Evolutionary conservation across 768 basidiomycete genomes (phyloP).

Genomic region (Calvatia gigantea): DNA sequence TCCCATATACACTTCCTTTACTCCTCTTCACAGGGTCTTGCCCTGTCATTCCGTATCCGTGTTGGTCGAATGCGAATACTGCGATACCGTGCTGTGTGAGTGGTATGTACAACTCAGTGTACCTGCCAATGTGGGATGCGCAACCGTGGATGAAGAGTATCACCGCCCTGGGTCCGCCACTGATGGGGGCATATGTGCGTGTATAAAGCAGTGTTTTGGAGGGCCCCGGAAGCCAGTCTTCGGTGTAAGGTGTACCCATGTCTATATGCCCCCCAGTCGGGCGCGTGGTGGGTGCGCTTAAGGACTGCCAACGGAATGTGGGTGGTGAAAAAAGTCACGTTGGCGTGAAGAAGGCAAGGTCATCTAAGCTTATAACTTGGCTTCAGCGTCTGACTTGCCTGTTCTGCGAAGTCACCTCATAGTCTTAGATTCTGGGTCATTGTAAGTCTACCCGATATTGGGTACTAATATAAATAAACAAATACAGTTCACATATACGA

Average conservation of each 20-base stretch:
- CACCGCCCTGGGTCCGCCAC: conserved; percentile 41
- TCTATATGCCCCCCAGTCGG: too few relatives aligned
- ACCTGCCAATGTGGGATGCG: conserved; percentile 69
- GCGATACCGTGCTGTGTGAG: conserved; percentile 52
- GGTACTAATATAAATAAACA: too few relatives aligned
- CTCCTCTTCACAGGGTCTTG: conserved; percentile 54
- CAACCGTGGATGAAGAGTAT: conserved; percentile 79
- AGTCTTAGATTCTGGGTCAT: too few relatives aligned
- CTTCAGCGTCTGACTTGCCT: too few relatives aligned
- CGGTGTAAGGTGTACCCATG: conserved; percentile 30
- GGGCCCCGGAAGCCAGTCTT: conserved; percentile 61
- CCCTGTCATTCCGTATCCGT: conserved; percentile 77
- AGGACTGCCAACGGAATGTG: too few relatives aligned
- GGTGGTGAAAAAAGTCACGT: too few relatives aligned
- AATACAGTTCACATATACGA: too few relatives aligned
- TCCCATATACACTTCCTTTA: conserved; percentile 54
- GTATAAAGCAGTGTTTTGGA: conserved; percentile 64
- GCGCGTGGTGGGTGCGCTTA: too few relatives aligned
- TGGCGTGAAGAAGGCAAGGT: too few relatives aligned
- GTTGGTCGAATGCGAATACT: conserved; percentile 74
- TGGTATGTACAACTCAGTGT: conserved; percentile 59
- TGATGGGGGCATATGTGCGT: conserved; percentile 49
- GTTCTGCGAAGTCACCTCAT: too few relatives aligned
- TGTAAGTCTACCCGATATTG: too few relatives aligned
- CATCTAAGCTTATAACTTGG: too few relatives aligned